Conservation (phyloP, 2,329 filamentous ascomycete genomes). For the Cercospora janseana region DNA sequence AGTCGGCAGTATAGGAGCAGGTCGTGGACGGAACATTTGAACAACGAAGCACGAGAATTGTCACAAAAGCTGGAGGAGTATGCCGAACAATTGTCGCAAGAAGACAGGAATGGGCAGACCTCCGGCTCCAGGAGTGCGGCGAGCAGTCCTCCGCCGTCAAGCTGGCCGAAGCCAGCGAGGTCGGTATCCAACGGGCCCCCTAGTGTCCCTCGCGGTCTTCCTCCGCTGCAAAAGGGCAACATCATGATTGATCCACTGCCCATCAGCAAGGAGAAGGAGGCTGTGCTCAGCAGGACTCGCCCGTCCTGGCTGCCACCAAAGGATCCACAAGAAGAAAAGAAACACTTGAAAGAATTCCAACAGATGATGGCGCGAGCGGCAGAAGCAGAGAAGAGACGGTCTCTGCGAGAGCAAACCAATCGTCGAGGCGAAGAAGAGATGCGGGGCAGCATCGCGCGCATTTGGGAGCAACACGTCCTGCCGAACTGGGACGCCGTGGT, state of each 20-base stretch:
- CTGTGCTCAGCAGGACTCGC: constrained; percentile 71
- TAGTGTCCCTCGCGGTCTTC: constrained; percentile 17
- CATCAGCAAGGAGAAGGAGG: constrained; percentile 82
- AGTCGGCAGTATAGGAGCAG: constrained; percentile 50
- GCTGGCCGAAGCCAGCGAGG: constrained; percentile 23
- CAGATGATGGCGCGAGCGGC: constrained; percentile 70
- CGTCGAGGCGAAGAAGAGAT: constrained; percentile 54
- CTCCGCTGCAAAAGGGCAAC: constrained; percentile 66
- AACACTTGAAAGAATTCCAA: constrained; percentile 82
- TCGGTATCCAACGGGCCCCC: constrained; percentile 47
- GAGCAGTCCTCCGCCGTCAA: constrained; percentile 41
- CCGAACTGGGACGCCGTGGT: constrained; percentile 74
- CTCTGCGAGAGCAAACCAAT: constrained; percentile 51
- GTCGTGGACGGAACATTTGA: constrained; percentile 74
- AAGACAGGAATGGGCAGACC: constrained; percentile 48
- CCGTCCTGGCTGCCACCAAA: constrained; percentile 85
- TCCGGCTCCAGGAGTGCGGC: constrained; percentile 22
- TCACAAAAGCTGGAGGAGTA: constrained; percentile 81
- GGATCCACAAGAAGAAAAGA: constrained; percentile 84
- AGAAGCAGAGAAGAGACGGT: constrained; percentile 56
- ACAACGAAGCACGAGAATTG: constrained; percentile 68
- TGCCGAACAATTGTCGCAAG: constrained; percentile 49
- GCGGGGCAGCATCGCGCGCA: constrained; percentile 50
- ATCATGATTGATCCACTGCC: constrained; percentile 83
- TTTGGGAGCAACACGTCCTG: constrained; percentile 75